Base-by-base conservation (phyloP, 2,329 filamentous ascomycete genomes). In the Cladorrhinum sp. region DNA sequence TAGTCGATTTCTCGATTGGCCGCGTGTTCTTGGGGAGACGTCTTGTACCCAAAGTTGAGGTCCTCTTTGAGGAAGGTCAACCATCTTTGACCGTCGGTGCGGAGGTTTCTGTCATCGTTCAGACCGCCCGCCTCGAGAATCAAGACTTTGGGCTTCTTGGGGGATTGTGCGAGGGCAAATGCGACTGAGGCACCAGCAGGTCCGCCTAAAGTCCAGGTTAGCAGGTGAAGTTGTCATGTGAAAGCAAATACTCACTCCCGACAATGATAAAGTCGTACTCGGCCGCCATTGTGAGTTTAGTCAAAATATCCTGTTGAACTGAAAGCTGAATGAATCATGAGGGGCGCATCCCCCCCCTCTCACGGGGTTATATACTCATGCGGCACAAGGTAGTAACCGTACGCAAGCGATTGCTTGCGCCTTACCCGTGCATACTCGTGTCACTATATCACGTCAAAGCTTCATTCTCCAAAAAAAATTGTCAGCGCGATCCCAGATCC, bases 171-270 rank as follows among this genome's bases (percentile, higher is more conserved):
- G 3, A 89, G 79, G 0, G 76, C 73, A 1, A 80, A 73, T 0
- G 86, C 86, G 14, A 88, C 68, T 1, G 81, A 74, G 54, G 80
- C 80, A 7, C 86, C 86, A 7, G 86, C 79, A 1, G 86, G 82
- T n/a, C 86, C 86, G 62, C 77, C 84, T 85, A 61, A 36, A 5
- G 46, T 39, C 46, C 18, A 3, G 16, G 42, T 51, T 12, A 46
- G 9, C 52, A 42, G 16, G 20, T n/a, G 24, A 21, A 26, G 14
- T 8, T 33, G n/a, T n/a, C 9, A n/a, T 9, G 9, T 28, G 48
- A n/a, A 24, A 16, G 14, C 20, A 42, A 8, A 5, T 30, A 67
- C 71, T 61, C 67, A 74, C 73, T 68, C 9, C 73, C 73, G n/a
- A 75, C 72, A 30, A 74, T 60, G 26, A 74, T 68, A 42, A 75